Evolutionary conservation across 768 basidiomycete species (phyloP).

Genomic region (Pisolithus microcarpus): DNA sequence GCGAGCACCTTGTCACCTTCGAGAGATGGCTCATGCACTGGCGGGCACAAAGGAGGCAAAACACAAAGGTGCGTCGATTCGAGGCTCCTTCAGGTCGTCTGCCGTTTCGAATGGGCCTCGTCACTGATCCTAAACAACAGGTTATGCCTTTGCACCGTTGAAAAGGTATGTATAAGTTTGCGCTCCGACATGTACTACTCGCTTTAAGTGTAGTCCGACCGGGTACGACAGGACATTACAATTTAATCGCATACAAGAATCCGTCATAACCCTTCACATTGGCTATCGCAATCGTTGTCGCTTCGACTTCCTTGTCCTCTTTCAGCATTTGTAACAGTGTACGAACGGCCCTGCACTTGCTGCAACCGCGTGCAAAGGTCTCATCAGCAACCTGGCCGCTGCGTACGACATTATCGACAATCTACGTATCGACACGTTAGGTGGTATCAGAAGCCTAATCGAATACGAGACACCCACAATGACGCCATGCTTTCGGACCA

Average conservation of each 20-base stretch:
- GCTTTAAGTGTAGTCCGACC: too few species aligned
- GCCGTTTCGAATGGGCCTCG: too few species aligned
- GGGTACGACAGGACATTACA: not conserved
- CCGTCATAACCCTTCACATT: slow-evolving; percentile 51
- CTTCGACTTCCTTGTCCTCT: slow-evolving; percentile 43
- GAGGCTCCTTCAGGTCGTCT: too few species aligned
- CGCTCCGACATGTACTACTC: too few species aligned
- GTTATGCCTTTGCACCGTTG: too few species aligned
- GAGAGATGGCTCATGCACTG: too few species aligned
- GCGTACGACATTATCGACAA: slow-evolving; percentile 58
- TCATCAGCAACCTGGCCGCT: slow-evolving; percentile 41
- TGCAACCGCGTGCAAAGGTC: slow-evolving; percentile 22
- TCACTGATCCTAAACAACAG: too few species aligned
- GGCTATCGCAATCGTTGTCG: slow-evolving; percentile 43
- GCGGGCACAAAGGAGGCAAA: too few species aligned
- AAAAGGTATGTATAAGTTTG: too few species aligned
- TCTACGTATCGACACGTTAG: slow-evolving; percentile 22
- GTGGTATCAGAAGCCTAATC: not conserved
- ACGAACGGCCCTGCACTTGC: slow-evolving; percentile 37
- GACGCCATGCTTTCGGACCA: slow-evolving; percentile 52
- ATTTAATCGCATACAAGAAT: slow-evolving; percentile 37
- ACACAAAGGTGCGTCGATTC: too few species aligned
- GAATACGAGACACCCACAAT: slow-evolving; percentile 37
- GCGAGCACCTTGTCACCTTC: too few species aligned
- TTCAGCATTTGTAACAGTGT: slow-evolving; percentile 39